Conservation (phyloP, 805 yeast species). For the Priceomyces castillae region DNA sequence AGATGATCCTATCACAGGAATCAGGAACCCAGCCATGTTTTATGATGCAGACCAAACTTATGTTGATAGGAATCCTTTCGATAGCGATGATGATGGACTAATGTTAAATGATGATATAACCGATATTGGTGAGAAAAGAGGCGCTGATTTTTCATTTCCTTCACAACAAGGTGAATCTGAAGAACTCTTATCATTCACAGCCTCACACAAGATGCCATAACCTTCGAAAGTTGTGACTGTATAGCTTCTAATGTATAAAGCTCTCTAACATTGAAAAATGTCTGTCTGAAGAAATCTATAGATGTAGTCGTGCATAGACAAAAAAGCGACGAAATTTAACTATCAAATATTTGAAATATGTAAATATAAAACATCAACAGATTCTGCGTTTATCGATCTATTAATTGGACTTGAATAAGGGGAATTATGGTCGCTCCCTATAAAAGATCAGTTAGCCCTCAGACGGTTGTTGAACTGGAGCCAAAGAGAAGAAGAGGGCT, state of each 20-base stretch:
- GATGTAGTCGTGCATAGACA: not conserved
- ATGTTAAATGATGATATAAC: slow-evolving; percentile 21
- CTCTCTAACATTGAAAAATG: not conserved
- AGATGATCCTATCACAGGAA: slow-evolving; percentile 38
- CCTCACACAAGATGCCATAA: not conserved
- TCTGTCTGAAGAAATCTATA: not conserved
- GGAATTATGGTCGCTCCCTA: slow-evolving; percentile 4
- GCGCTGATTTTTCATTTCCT: slow-evolving; percentile 14
- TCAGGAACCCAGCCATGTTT: slow-evolving; percentile 42
- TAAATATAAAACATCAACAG: not conserved
- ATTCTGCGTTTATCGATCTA: not conserved
- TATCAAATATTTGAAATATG: not conserved
- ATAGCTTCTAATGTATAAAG: not conserved
- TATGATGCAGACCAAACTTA: slow-evolving; percentile 28
- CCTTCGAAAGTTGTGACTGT: not conserved
- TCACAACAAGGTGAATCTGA: slow-evolving; percentile 7
- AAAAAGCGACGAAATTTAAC: not conserved
- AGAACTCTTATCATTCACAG: slow-evolving; percentile 2
- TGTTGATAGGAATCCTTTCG: slow-evolving; percentile 29
- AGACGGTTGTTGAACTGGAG: slow-evolving; percentile 7
- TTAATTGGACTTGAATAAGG: not conserved
- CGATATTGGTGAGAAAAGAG: slow-evolving; percentile 5
- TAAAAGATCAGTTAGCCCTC: slow-evolving; percentile 20
- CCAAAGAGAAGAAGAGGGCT: slow-evolving; percentile 4
- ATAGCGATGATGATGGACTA: slow-evolving; percentile 28